Base-by-base conservation (phyloP, 768 basidiomycete species). In the Trametes cinnabarina region DNA sequence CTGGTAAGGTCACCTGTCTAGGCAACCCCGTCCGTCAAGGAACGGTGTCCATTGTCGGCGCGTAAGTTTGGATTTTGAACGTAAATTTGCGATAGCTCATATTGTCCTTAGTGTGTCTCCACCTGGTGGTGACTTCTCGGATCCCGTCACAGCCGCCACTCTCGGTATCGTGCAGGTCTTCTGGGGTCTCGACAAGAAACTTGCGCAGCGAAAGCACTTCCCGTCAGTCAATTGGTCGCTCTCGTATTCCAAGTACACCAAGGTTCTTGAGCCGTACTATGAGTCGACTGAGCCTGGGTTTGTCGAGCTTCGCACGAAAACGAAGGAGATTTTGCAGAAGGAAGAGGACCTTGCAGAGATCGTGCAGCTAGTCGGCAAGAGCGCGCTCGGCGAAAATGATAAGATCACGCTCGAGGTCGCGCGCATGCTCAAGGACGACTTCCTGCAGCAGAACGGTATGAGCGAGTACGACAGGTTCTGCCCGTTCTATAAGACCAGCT, bases 201-300 rank as follows among this genome's bases (percentile, higher is more conserved):
- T 98, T 58, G 97, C 97, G 3, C 97, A 98, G 72, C 84, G 96
- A 62, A 98, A 99, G 74, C 95, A 99, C 72, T 99, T 99, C 82
- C 97, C 97, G 1, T 97, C 95, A n/a, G 96, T 99, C 72, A 98
- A 99, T 77, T 99, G 97, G 97, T 97, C 88, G 64, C 77, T 97
- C n/a, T 99, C 97, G 10, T 98, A 98, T 74, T 98, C 97, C 58
- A 99, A 99, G 73, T 98, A 99, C 75, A 90, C 88, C 61, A 95
- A 94, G 70, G 86, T 94, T 10, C 83, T 98, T 39, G 94, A 96
- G 66, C 83, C 90, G 1, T 88, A 94, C 74, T 99, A 98, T 74
- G 94, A 98, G 72, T 75, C 79, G 41, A 87, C 87, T 49, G 87
- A 92, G 66, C 91, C 94, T 4, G 96, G 94, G n/a, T 99, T 99